Percentiles rank a stretch among this genome's conserved stretches.
These are phyloP conservation scores for Zymoseptoria pseudotritici DNA, from an alignment of 2,329 filamentous ascomycete genomes.

Conservation along the genomic window DNA sequence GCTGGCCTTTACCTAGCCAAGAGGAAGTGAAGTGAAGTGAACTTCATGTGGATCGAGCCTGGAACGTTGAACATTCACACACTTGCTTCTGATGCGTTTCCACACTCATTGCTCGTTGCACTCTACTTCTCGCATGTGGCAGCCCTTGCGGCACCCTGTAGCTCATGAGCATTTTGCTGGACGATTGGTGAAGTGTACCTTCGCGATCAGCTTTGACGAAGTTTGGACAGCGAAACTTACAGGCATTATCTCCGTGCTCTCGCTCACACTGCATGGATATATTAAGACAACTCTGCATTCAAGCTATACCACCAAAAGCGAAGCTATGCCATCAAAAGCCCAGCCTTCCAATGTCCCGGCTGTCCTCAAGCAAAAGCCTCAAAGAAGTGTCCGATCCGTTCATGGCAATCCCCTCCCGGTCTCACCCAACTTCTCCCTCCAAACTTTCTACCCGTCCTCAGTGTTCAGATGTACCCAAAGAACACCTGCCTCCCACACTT, in stretches of 20 bases:
- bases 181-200: background rate
- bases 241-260: background rate
- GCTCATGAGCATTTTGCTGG: background rate
- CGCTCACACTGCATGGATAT: too few species aligned
- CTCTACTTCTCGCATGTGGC: background rate
- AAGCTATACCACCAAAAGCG: background rate
- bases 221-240: background rate
- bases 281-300: background rate
- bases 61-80: background rate
- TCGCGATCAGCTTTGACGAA: background rate
- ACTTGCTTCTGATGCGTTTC: background rate
- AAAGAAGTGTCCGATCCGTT: too few species aligned
- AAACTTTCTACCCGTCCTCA: too few species aligned
- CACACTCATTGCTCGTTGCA: background rate
- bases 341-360: too few species aligned
- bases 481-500: background rate
- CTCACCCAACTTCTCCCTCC: too few species aligned
- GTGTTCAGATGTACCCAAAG: background rate
- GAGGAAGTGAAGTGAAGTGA: background rate
- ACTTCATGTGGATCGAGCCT: background rate
- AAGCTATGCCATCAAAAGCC: too few species aligned
- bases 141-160: background rate
- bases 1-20: background rate
- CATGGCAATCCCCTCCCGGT: background rate
- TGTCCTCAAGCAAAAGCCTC: too few species aligned